Evolutionary conservation across 176 grass and related monocot species (phyloP), one percentile per base, ranked within the genome.

Genomic region (Neostapfia colusana): DNA sequence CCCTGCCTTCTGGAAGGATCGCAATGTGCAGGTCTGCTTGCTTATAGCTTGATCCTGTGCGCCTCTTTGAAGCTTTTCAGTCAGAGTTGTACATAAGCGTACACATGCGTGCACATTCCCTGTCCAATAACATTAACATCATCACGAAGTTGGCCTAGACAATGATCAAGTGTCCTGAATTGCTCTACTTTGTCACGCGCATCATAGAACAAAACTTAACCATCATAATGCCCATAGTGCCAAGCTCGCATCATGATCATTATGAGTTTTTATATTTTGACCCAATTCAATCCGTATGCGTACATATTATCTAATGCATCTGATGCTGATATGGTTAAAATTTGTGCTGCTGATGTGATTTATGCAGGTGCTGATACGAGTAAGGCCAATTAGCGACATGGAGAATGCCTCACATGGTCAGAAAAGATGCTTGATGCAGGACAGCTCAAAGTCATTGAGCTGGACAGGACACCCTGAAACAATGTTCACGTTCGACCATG

Each of bases 401-500:
- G 94, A 97, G 86, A 91, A 77, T 57, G 39, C 65, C 3, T 8
- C 54, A 2, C 58, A 91, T 67, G 90, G 88, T 68, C 64, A 91
- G 7, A 85, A 48, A 27, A 89, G 88, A 81, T 93, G 94, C 48
- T 73, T 97, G 78, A 79, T 85, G 64, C 94, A 97, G 81, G 90
- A 97, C 62, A 97, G 86, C 77, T 85, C 88, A 59, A 92, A 93
- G 49, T 82, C 84, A 75, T 63, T 97, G 77, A 85, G 74, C 85
- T 97, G 90, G 90, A 78, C 49, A 74, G 94, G 94, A 8, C 88
- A 91, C 65, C 90, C 88, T 1, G 94, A 91, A 79, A 91, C 80
- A 27, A 86, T 81, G 84, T 97, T 93, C 82, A 91, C 90, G 17
- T 97, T 97, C 64, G 94, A 97, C 66, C 84, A 97, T 76, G 81